phyloP scores from a whole-genome alignment of 495 filamentous ascomycete species.

The Aspergillus kassunensis region DNA sequence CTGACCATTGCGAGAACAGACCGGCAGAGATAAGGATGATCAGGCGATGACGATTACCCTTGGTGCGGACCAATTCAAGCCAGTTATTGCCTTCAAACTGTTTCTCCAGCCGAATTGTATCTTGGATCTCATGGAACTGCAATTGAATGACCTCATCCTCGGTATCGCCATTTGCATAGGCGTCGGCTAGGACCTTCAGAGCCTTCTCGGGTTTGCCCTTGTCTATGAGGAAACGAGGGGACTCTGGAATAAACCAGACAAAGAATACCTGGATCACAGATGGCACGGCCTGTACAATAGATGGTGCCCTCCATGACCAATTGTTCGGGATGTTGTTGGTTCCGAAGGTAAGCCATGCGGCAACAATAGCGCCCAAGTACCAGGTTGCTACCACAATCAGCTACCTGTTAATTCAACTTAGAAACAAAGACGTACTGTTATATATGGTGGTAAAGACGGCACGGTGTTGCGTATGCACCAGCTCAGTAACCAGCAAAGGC shows the following conservation, averaged over 20 bases:
- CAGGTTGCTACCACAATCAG: conserved; percentile 20
- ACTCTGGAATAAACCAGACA: conserved; percentile 48
- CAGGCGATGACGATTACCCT: conserved; percentile 65
- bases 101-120: conserved; percentile 33
- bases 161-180: conserved; percentile 31
- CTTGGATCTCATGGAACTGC: conserved; percentile 34
- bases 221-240: conserved; percentile 36
- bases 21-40: conserved; percentile 55
- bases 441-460: conserved; percentile 63
- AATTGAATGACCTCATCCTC: conserved; percentile 25
- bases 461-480: conserved; percentile 64
- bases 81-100: conserved; percentile 32
- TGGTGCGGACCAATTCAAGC: conserved; percentile 59
- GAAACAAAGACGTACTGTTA: conserved; percentile 52
- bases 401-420: conserved; percentile 1
- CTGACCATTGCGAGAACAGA: conserved; percentile 60
- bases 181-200: conserved; percentile 30
- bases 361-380: conserved; percentile 42
- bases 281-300: conserved; percentile 45
- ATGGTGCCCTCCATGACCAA: conserved; percentile 49
- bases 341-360: conserved; percentile 30
- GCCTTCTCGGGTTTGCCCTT: conserved; percentile 37
- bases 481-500: conserved; percentile 60
- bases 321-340: conserved; percentile 36
- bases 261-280: conserved; percentile 44